Evolutionary conservation across 768 basidiomycete genomes (phyloP).

Genomic region (Clitopilus hobsonii): DNA sequence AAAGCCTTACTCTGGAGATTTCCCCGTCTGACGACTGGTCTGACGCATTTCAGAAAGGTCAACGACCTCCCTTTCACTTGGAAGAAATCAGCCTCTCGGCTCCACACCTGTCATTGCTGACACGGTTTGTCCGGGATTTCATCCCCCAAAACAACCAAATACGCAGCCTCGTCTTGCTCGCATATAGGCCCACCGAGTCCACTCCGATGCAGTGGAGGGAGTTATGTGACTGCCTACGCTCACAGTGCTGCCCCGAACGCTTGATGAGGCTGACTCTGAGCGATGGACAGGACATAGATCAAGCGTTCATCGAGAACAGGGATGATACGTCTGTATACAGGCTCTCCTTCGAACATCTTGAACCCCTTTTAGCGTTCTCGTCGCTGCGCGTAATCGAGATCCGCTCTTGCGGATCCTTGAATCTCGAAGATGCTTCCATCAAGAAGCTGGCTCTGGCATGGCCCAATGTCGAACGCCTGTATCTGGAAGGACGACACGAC

Average conservation of each 20-base stretch:
- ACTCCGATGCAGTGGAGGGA: background rate
- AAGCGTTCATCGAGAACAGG: too few relatives aligned
- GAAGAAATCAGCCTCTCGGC: background rate
- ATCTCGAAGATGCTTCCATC: background rate
- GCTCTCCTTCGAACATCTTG: background rate
- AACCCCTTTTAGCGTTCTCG: background rate
- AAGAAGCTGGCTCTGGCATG: background rate
- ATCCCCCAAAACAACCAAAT: background rate
- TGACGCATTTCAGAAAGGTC: background rate
- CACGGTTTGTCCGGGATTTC: background rate
- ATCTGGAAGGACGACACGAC: background rate
- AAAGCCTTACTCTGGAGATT: background rate
- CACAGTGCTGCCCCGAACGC: too few relatives aligned
- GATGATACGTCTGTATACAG: too few relatives aligned
- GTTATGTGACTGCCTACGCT: too few relatives aligned
- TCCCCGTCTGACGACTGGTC: background rate
- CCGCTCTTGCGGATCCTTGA: background rate
- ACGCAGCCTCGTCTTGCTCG: background rate
- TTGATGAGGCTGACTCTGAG: too few relatives aligned
- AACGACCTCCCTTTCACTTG: background rate
- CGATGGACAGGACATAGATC: too few relatives aligned
- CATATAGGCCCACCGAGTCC: background rate
- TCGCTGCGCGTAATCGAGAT: background rate
- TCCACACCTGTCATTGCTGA: background rate
- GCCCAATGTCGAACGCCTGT: background rate